Evolutionary conservation across 257 asterid genomes (phyloP).

Genomic region (Paraleonurus japonicus): DNA sequence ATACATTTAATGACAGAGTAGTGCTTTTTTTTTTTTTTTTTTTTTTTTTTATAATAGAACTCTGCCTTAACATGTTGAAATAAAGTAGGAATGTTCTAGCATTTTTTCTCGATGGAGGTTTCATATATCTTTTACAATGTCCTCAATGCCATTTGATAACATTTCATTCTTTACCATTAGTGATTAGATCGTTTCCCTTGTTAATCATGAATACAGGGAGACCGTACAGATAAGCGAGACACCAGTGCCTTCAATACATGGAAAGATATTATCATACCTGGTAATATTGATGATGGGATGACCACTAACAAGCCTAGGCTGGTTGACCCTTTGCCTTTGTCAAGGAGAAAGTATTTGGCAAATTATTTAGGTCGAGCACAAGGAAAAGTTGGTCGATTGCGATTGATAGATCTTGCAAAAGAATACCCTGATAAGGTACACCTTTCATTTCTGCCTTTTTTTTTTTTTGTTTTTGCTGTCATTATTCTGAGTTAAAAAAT

Average conservation of each 20-base stretch:
- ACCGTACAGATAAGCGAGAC: slow-evolving; percentile 91
- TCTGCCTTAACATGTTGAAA: background rate
- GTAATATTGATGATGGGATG: slow-evolving; percentile 96
- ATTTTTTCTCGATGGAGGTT: background rate
- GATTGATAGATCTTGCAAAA: slow-evolving; percentile 74
- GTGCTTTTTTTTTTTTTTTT: background rate
- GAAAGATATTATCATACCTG: slow-evolving; percentile 96
- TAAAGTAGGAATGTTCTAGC: slow-evolving; percentile 10
- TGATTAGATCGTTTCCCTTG: slow-evolving; percentile 2
- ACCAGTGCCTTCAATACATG: slow-evolving; percentile 90
- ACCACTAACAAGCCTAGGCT: slow-evolving; percentile 55
- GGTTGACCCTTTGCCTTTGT: slow-evolving; percentile 80
- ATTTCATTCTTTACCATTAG: background rate
- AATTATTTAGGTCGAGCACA: slow-evolving; percentile 93
- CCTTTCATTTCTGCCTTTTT: slow-evolving; percentile 23
- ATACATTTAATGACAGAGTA: background rate
- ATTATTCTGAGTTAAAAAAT: background rate
- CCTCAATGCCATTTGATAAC: background rate
- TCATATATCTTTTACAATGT: background rate
- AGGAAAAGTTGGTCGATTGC: slow-evolving; percentile 84
- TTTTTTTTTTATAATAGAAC: background rate
- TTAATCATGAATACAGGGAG: slow-evolving; percentile 57
- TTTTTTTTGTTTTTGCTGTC: background rate
- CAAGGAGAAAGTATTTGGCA: slow-evolving; percentile 82
- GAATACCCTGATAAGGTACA: slow-evolving; percentile 83